These are phyloP conservation scores for Aspergillus udagawae DNA, from an alignment of 2,329 filamentous ascomycete genomes.

Conservation along the genomic window DNA sequence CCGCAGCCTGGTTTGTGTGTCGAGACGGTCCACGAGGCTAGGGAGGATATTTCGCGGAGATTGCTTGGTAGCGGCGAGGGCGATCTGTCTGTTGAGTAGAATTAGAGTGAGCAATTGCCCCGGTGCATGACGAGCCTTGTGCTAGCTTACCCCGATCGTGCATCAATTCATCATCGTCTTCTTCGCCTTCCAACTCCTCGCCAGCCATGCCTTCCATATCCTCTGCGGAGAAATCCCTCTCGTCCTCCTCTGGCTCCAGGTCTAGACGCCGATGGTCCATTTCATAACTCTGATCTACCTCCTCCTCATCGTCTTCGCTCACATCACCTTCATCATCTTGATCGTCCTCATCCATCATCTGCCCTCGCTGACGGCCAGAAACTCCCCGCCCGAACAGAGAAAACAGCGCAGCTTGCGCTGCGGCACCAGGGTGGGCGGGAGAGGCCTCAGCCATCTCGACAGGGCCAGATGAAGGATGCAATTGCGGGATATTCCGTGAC, in stretches of 20 bases:
- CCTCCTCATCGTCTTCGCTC: conserved; percentile 16
- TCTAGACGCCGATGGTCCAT: conserved; percentile 10
- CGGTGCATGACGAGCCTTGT: neutral
- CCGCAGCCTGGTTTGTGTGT: conserved; percentile 60
- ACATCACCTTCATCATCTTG: conserved; percentile 17
- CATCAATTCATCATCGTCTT: conserved; percentile 32
- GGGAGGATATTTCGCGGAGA: conserved; percentile 60
- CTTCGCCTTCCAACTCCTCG: conserved; percentile 19
- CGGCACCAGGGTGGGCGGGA: conserved; percentile 13
- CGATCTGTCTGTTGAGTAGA: conserved; percentile 25
- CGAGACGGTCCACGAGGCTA: conserved; percentile 64
- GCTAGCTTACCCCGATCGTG: conserved; percentile 28
- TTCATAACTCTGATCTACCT: conserved; percentile 11
- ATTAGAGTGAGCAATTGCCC: neutral
- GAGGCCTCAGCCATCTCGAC: conserved; percentile 19
- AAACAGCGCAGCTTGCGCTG: conserved; percentile 21
- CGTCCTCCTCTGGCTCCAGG: conserved; percentile 15
- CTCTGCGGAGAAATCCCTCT: conserved; percentile 17
- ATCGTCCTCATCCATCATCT: conserved; percentile 13
- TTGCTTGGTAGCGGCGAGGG: conserved; percentile 37
- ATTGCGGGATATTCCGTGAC: conserved; percentile 23
- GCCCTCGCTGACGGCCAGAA: conserved; percentile 3
- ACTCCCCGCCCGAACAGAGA: conserved; percentile 17
- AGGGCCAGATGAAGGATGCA: conserved; percentile 24
- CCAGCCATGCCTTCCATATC: conserved; percentile 14